Conservation (phyloP, 2,329 filamentous ascomycete genomes). For the Aaosphaeria pasadenensis region DNA sequence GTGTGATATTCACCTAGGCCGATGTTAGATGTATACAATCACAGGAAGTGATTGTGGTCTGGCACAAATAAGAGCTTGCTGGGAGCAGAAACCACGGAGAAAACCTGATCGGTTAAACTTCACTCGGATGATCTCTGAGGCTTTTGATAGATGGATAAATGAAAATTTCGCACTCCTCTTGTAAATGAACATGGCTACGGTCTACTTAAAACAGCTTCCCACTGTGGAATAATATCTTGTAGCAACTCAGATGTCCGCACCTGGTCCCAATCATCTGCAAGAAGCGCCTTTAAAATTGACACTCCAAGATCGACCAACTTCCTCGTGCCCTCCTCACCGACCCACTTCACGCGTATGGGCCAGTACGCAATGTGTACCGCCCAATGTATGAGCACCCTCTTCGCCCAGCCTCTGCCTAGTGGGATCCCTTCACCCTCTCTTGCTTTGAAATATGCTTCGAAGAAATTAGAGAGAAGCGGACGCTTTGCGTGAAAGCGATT, state of each 20-base stretch:
- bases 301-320: constrained; percentile 24
- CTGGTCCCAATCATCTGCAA: constrained; percentile 17
- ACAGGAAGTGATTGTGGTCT: too few relatives aligned
- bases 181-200: too few relatives aligned
- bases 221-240: constrained; percentile 7
- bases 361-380: constrained; percentile 35
- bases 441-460: constrained; percentile 20
- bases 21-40: too few relatives aligned
- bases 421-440: not conserved
- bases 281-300: constrained; percentile 8
- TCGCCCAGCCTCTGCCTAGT: constrained; percentile 18
- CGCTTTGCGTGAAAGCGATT: constrained; percentile 30
- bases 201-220: constrained; percentile 3
- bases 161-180: too few relatives aligned
- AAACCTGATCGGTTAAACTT: too few relatives aligned
- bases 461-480: constrained; percentile 24
- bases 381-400: constrained; percentile 31
- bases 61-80: too few relatives aligned
- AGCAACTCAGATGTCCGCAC: constrained; percentile 13
- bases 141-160: too few relatives aligned
- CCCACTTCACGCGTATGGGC: constrained; percentile 31
- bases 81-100: too few relatives aligned
- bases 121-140: too few relatives aligned
- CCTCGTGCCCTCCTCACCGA: constrained; percentile 18
- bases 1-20: too few relatives aligned